Evolutionary conservation across 768 basidiomycete genomes (phyloP).

Genomic region (Gelatoporia subvermispora): DNA sequence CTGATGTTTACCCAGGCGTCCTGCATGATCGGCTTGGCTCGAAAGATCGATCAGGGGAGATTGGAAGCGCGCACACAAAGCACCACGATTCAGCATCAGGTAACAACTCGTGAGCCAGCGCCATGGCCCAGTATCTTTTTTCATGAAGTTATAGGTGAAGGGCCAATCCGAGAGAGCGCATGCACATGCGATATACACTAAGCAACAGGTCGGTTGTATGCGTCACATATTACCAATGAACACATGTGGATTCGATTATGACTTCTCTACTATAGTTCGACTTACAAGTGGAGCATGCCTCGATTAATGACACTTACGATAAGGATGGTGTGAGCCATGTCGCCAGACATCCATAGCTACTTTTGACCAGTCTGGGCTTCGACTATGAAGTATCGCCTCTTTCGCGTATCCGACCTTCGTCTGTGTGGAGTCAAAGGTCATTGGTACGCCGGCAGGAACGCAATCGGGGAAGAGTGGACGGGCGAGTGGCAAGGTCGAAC

Average conservation of each 20-base stretch:
- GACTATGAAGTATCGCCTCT: conserved; percentile 2
- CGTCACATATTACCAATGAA: neutral
- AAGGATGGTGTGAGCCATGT: conserved; percentile 1
- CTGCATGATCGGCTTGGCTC: too few species aligned
- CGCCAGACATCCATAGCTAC: neutral
- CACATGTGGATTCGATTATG: conserved; percentile 2
- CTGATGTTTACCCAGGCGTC: too few species aligned
- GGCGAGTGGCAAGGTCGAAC: conserved; percentile 7
- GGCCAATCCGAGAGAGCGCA: too few species aligned
- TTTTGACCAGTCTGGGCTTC: neutral
- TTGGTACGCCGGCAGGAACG: neutral
- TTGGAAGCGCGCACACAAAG: too few species aligned
- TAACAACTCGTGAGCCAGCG: too few species aligned
- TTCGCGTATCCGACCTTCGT: conserved; percentile 5
- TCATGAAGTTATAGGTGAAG: too few species aligned
- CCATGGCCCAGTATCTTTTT: too few species aligned
- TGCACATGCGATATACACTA: too few species aligned
- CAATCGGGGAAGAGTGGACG: conserved; percentile 5
- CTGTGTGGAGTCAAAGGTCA: neutral
- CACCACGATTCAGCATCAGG: too few species aligned
- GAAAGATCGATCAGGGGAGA: too few species aligned
- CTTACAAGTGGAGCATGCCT: neutral
- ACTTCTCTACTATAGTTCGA: conserved; percentile 3
- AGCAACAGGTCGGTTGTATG: neutral
- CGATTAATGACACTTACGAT: conserved; percentile 3